Evolutionary conservation across 2,329 filamentous ascomycete genomes (phyloP), one percentile per base, ranked within the genome.

Genomic region (Exophiala aquamarina): DNA sequence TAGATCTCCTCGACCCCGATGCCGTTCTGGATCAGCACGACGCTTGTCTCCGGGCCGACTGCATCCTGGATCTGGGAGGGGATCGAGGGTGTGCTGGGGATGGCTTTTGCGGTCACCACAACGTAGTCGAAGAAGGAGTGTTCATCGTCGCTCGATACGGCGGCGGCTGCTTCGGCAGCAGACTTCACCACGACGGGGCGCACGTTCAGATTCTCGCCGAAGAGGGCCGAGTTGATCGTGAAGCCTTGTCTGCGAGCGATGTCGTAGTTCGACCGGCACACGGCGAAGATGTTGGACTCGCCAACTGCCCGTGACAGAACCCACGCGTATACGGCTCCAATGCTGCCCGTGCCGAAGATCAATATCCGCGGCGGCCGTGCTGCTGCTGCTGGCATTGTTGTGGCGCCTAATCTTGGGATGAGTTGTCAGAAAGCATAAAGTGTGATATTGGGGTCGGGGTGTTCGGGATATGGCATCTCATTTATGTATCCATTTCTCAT

Each of bases 1-100:
- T 81, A 82, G 13, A 78, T 73, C 8, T 76, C 70, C 58, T 84
- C 81, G 49, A 83, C 82, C 1, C 70, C 73, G 29, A 84, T 75
- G 0, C 81, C 81, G 55, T 84, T 84, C 51, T 84, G 81, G 13
- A 82, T 72, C 1, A 84, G 72, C 6, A 79, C 77, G 32, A 84
- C 76, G 0, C 74, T 71, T 0, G 79, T 82, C 43, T 40, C 54
- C 8, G 32, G 37, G 8, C 61, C 59, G 2, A 76, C 62, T 3
- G 66, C 72, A 1, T 70, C 66, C 4, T 57, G 57, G 37, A 77
- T 69, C 17, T 66, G 52, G 4, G 63, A 54, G 2, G 63, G 52
- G 5, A 63, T 62, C 2, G 67, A 59, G 11, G 66, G 65, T 2
- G 59, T 61, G 7, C 60, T 65, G 1, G 71, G 71, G 19, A 75